Percentiles rank a stretch among this genome's conserved stretches.
Conservation (phyloP, 176 grass and related monocot genomes). For the Triticum turgidum region DNA sequence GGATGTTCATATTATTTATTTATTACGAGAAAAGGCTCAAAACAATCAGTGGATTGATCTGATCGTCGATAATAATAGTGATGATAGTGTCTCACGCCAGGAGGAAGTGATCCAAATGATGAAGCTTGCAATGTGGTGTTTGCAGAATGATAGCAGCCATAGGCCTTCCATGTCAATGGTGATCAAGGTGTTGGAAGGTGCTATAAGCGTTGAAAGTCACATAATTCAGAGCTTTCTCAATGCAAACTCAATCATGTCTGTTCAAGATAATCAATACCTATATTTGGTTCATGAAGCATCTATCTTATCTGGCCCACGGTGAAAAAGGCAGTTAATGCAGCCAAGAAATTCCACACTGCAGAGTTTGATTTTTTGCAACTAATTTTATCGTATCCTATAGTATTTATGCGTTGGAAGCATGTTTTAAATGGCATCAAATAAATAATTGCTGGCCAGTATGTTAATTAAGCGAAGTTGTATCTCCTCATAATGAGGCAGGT, state of each 20-base stretch:
- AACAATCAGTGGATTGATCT: not conserved
- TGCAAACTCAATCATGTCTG: constrained; percentile 2
- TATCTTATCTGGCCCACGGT: constrained; percentile 35
- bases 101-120: constrained; percentile 29
- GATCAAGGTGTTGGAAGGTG: constrained; percentile 30
- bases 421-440: not conserved
- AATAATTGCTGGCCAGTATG: too few species aligned
- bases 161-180: constrained; percentile 27
- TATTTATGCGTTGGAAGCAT: not conserved
- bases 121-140: not conserved
- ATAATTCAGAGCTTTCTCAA: constrained; percentile 6
- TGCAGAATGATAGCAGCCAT: constrained; percentile 15
- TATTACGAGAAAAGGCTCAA: constrained; percentile 17
- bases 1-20: not conserved
- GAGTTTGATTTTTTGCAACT: not conserved
- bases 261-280: not conserved
- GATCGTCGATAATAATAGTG: not conserved
- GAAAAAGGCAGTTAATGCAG: not conserved
- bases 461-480: too few species aligned
- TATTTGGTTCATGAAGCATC: constrained; percentile 26
- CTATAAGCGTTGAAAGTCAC: not conserved
- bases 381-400: not conserved
- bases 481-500: not conserved
- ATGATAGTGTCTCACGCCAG: not conserved
- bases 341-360: not conserved